Conservation (phyloP, 2,329 filamentous ascomycete species). For the Sporothrix pallida region DNA sequence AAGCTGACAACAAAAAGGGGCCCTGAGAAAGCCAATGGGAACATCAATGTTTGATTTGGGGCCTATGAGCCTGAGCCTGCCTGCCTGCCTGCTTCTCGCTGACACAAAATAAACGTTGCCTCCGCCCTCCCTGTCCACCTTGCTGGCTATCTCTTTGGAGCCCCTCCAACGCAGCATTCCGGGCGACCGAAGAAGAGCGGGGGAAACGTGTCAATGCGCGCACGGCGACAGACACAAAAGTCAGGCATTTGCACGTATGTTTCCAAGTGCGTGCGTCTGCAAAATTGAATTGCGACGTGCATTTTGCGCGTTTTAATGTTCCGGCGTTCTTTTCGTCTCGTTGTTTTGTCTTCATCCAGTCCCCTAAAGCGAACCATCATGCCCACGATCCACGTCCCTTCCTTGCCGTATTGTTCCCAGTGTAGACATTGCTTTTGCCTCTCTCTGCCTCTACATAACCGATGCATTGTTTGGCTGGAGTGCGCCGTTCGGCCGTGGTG, state of each 20-base stretch:
- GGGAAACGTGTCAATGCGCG: background rate
- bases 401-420: background rate
- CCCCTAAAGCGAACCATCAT: background rate
- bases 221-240: background rate
- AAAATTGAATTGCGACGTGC: conserved; percentile 9
- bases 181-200: conserved; percentile 27
- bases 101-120: conserved; percentile 24
- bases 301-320: background rate
- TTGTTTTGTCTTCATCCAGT: background rate
- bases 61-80: no score
- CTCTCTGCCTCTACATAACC: background rate
- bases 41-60: background rate
- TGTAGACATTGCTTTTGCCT: background rate
- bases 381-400: background rate
- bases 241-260: no score
- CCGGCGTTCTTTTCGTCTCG: background rate
- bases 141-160: background rate
- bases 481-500: conserved; percentile 34
- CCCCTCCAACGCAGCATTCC: conserved; percentile 25
- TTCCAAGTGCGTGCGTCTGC: background rate
- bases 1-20: background rate
- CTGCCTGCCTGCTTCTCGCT: background rate
- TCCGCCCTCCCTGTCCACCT: conserved; percentile 15
- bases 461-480: background rate
- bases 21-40: background rate